These are phyloP conservation scores for Penicillium sp. DNA, from an alignment of 2,329 filamentous ascomycete species.

Conservation along the genomic window DNA sequence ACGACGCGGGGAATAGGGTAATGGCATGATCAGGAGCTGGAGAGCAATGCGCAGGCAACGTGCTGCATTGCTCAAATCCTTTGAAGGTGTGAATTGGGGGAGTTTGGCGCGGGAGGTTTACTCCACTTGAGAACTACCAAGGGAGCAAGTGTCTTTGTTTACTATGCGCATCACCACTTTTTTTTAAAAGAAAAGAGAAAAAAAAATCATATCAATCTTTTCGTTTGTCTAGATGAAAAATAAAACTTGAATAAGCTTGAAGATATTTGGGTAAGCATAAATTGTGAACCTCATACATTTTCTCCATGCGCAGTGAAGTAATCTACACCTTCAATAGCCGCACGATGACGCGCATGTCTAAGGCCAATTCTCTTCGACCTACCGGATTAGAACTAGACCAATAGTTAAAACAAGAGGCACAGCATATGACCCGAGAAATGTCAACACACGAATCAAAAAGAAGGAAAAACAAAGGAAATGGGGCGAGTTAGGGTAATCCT, in stretches of 20 bases:
- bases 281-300: too few species aligned
- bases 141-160: background rate
- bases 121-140: too few species aligned
- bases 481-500: slow-evolving; percentile 26
- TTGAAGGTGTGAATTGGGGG: background rate
- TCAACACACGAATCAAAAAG: slow-evolving; percentile 1
- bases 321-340: slow-evolving; percentile 3
- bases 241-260: too few species aligned
- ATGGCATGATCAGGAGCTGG: slow-evolving; percentile 5
- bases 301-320: background rate
- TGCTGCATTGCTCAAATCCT: slow-evolving; percentile 4
- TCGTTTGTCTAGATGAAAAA: too few species aligned
- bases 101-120: too few species aligned
- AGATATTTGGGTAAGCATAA: too few species aligned
- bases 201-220: too few species aligned
- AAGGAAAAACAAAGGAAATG: slow-evolving; percentile 3
- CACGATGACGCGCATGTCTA: slow-evolving; percentile 1
- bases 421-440: background rate
- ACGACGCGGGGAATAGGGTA: slow-evolving; percentile 10
- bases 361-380: background rate
- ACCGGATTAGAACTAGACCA: background rate
- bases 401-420: background rate
- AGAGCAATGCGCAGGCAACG: background rate
- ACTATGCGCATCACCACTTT: background rate
- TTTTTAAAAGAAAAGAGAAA: background rate